Evolutionary conservation across 1,284 basidiomycete genomes (phyloP), one percentile per base, ranked within the genome.

Genomic region (Agaricales sp.): DNA sequence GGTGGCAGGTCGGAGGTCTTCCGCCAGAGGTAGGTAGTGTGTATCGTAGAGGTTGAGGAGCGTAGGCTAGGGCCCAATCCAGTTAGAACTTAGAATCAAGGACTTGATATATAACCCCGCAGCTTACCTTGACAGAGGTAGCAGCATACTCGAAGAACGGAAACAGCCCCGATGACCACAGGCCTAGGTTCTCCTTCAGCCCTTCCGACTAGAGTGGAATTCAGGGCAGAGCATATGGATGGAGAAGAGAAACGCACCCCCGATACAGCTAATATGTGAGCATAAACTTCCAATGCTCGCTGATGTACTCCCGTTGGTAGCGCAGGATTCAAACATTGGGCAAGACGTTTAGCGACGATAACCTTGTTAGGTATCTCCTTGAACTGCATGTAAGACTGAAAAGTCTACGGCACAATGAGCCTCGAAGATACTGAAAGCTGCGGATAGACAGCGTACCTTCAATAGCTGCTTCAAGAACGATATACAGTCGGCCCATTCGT

Each of bases 401-500:
- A 81, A 0, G 93, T 90, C 91, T 94, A 61, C 20, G 12, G 22
- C 26, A 41, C 16, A 2, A 13, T 11, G 43, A 54, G 26, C 19
- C 8, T 35, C n/a, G n/a, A n/a, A 35, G 16, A 14, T 48, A 12
- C 22, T 22, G n/a, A 45, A 16, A 4, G n/a, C 11, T 19, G 19
- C 18, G 20, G 41, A 8, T 16, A 16, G 13, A 44, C 25, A 38
- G 63, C 73, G 52, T 58, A 88, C 93, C 78, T 98, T 99, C 57
- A 97, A 80, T 51, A 99, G 68, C 54, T 94, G 86, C 58, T 93
- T 94, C 60, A 99, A 70, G 67, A 99, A 99, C 41, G 95, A 88
- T 62, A 98, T 98, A 65, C 95, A 99, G 71, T 99, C 96, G 51
- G 96, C 95, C 96, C 96, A 99, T 70, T 99, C 96, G 53, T 95